Base-by-base conservation (phyloP, 352 stramenopile genomes). In the Globisporangium parvum region DNA sequence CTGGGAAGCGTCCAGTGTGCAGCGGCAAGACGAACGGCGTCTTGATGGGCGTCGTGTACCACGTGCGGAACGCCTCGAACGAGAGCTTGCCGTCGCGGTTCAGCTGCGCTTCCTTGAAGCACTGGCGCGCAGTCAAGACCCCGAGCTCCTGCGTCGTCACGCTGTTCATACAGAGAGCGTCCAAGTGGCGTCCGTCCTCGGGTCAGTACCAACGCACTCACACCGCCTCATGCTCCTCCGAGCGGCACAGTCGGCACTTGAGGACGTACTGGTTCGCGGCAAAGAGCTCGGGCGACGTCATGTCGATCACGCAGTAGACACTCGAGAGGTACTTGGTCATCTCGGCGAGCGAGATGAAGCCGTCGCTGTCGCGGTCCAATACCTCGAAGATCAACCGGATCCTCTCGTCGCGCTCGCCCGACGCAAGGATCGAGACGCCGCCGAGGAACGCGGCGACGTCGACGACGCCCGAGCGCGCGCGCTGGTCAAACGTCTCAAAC, bases 241-340 rank as follows among this genome's bases (percentile, higher is more conserved):
- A n/a, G n/a, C n/a, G n/a, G n/a, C n/a, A n/a, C n/a, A n/a, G n/a
- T n/a, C n/a, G 10, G 18, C 18, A 40, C 58, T 51, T 20, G 15
- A 12, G 4, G 12, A 55, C 77, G 24, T 49, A 91, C 79, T 75
- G 72, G 52, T 91, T 84, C 35, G 83, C 66, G 37, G 83, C 63
- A 53, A 93, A 93, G 6, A 90, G 72, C 54, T 88, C 72, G 0
- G 82, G 80, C 2, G 77, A 79, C 15, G 75, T 76, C 42, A 84
- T 69, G 31, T 71, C 73, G 40, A 96, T 87, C 12, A 95, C 80
- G n/a, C 80, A 63, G 51, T 93, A 95, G 6, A 95, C 80, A 2
- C 78, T 77, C 18, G 83, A 88, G 47, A 96, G 69, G 63, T 96
- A 96, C 51, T 85, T 93, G 12, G 71, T 82, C 86, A 96, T 95